A percentile compares a stretch with the other conserved stretches of the same genome.
These are phyloP conservation scores for Coccomyxa sp. DNA, from an alignment of 139 green algal genomes.

Conservation along the genomic window DNA sequence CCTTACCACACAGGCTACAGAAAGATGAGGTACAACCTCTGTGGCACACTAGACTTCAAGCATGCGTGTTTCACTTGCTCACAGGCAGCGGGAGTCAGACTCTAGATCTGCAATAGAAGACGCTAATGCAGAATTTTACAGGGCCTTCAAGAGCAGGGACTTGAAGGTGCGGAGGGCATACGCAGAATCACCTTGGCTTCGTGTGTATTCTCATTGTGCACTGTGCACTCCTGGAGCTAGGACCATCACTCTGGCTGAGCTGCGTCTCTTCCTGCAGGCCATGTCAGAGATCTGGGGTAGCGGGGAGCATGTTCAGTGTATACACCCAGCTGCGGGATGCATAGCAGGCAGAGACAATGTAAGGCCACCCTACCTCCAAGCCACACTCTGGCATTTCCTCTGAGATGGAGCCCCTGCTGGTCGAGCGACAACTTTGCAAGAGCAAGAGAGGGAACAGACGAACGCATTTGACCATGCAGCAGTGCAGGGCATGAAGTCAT, in stretches of 20 bases:
- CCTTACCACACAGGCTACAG: no score
- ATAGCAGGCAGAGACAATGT: slow-evolving; percentile 69
- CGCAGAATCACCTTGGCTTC: neutral
- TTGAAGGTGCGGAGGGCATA: slow-evolving; percentile 28
- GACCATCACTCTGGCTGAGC: neutral
- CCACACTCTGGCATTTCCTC: no score
- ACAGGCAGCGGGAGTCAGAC: slow-evolving; percentile 42
- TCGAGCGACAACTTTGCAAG: no score
- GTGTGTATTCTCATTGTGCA: neutral
- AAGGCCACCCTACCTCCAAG: neutral
- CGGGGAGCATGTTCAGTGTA: slow-evolving; percentile 79
- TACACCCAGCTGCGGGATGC: slow-evolving; percentile 66
- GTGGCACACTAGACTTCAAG: no score
- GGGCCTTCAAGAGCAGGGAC: slow-evolving; percentile 60
- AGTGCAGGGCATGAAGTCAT: no score
- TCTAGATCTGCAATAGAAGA: slow-evolving; percentile 64
- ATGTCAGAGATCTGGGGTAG: slow-evolving; percentile 73
- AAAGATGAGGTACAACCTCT: no score
- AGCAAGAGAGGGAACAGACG: no score
- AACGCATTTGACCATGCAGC: no score
- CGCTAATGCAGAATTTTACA: slow-evolving; percentile 78
- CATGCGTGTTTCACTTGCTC: no score
- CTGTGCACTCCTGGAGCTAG: neutral
- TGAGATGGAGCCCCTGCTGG: no score
- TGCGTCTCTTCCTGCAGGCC: slow-evolving; percentile 20